Percentiles rank a stretch among this genome's conserved stretches.
These are phyloP conservation scores for Rhizopogon rudus DNA, from an alignment of 768 basidiomycete genomes.

Conservation along the genomic window DNA sequence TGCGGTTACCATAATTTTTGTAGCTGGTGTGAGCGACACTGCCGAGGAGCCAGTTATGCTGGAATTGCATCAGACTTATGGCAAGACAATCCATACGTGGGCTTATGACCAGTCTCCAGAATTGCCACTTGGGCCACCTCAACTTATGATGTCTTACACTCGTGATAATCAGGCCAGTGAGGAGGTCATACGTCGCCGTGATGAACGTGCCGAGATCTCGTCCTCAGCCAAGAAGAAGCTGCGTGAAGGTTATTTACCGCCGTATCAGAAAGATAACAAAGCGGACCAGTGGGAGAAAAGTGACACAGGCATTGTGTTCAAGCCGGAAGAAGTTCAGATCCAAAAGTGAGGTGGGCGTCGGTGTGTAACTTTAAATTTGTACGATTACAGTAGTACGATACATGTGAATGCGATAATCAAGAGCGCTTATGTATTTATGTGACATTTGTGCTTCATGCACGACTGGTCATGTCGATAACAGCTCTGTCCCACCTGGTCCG, in stretches of 20 bases:
- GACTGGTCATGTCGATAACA: conserved; percentile 26
- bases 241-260: conserved; percentile 32
- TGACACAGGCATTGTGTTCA: conserved; percentile 30
- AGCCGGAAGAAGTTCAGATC: conserved; percentile 22
- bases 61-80: conserved; percentile 42
- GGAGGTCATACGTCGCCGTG: conserved; percentile 26
- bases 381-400: neutral
- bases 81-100: conserved; percentile 40
- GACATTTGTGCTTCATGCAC: neutral
- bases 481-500: conserved; percentile 49
- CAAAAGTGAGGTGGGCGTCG: neutral
- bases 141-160: conserved; percentile 43
- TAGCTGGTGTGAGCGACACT: conserved; percentile 26
- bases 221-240: conserved; percentile 29
- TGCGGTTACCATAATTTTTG: neutral
- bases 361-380: neutral
- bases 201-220: conserved; percentile 28
- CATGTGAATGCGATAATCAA: too few species aligned
- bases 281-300: conserved; percentile 35
- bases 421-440: neutral
- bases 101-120: conserved; percentile 33
- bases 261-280: conserved; percentile 30
- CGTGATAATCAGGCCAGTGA: conserved; percentile 29
- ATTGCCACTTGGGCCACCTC: conserved; percentile 40
- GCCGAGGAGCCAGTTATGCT: conserved; percentile 38